Percentiles rank a stretch among this genome's conserved stretches.
phyloP scores from a whole-genome alignment of 2,329 filamentous ascomycete species.

The Epichloe festucae region DNA sequence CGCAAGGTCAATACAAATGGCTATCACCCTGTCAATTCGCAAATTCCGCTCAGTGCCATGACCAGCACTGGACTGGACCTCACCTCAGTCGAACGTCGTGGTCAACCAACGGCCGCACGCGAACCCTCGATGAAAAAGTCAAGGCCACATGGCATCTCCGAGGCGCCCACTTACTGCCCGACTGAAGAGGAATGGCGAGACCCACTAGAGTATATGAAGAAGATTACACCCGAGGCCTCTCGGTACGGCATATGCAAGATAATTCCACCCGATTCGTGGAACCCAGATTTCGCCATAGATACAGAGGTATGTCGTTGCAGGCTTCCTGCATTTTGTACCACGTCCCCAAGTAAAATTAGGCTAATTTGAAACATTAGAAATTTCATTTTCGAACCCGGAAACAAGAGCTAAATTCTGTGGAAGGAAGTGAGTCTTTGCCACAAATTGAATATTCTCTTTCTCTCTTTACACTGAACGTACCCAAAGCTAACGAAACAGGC shows the following conservation, averaged over 20 bases:
- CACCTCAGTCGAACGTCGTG: slow-evolving; percentile 80
- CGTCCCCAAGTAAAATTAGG: not conserved
- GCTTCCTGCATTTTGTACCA: slow-evolving; percentile 4
- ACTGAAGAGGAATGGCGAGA: slow-evolving; percentile 92
- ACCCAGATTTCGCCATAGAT: slow-evolving; percentile 89
- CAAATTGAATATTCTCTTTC: not conserved
- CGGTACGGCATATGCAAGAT: slow-evolving; percentile 93
- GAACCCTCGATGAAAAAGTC: slow-evolving; percentile 66
- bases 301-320: slow-evolving; percentile 55
- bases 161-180: slow-evolving; percentile 82
- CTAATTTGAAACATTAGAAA: slow-evolving; percentile 39
- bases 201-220: slow-evolving; percentile 84
- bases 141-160: slow-evolving; percentile 71
- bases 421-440: slow-evolving; percentile 63
- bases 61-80: slow-evolving; percentile 59
- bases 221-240: slow-evolving; percentile 73
- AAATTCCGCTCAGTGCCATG: slow-evolving; percentile 42
- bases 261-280: slow-evolving; percentile 86
- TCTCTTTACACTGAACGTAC: not conserved
- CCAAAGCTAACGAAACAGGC: slow-evolving; percentile 34
- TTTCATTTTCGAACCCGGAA: slow-evolving; percentile 96
- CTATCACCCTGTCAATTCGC: slow-evolving; percentile 37
- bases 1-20: slow-evolving; percentile 41
- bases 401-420: slow-evolving; percentile 93
- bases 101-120: slow-evolving; percentile 62